Base-by-base conservation (phyloP, 176 grass and related monocot genomes). In the Oryza longistaminata region DNA sequence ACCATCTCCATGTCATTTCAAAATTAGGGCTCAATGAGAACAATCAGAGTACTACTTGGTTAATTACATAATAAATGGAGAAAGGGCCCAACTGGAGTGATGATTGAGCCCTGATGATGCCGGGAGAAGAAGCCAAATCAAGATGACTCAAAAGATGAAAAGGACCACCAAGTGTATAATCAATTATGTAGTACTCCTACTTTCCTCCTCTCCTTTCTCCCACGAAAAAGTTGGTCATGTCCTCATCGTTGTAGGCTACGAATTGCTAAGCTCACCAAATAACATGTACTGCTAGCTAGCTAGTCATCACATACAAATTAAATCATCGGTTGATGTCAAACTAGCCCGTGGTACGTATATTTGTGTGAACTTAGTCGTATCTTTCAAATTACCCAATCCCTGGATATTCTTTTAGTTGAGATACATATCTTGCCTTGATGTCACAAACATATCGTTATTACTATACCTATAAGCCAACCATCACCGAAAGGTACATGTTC, bases 101-200 rank as follows among this genome's bases (percentile, higher is more conserved):
- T 78, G 74, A 64, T 78, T 72, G 83, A 48, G 50, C 19, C 11
- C 16, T 46, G 45, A 60, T 44, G 70, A 81, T 74, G 85, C 85
- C 15, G 4, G n/a, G 22, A 43, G 70, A 81, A 87, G 43, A 81
- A 81, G 61, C 61, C 85, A 53, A 52, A 58, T 58, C 53, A 58
- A 58, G 70, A 7, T 49, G 68, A 64, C 55, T 53, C 4, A 73
- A 80, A 73, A 66, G 68, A 64, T 73, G 58, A 68, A 52, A 81
- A 58, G 69, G 69, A 2, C 77, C 43, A 42, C 77, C 9, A 37
- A 73, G 19, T 58, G 69, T 39, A 8, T 43, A 80, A 67, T 81
- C 77, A 66, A 80, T 29, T 11, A 37, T 43, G 42, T 10, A 43
- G 42, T 43, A 43, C 42, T 43, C 42, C 76, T 66, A 26, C 53